Base-by-base conservation (phyloP, 305 asterid species). In the Plantago lanceolata region DNA sequence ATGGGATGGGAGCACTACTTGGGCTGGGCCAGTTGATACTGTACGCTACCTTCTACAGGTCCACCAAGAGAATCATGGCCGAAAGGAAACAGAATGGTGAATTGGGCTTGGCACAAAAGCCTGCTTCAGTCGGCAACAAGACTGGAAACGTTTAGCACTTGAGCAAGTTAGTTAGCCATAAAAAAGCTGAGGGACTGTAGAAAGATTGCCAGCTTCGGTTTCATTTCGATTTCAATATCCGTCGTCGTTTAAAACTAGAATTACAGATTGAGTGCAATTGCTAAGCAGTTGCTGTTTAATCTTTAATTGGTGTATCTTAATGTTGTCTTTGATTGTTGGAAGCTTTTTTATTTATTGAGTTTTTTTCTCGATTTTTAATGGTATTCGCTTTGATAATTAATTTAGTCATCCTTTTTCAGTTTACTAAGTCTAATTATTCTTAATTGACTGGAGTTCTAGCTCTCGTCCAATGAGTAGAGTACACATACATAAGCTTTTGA, bases 21-120 rank as follows among this genome's bases (percentile, higher is more conserved):
- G 96, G 90, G 63, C 72, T 86, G 75, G 85, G 85, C 66, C 98
- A 91, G 18, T 66, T 91, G 7, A 1, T 88, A 3, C 64, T 91
- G 1, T 91, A 88, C 55, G 96, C 90, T 0, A 68, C 78, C 12
- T 91, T 73, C 69, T 88, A 91, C 73, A 82, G 67, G 19, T 81
- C 89, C 16, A 86, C 95, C 0, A 73, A 81, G 55, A 77, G 79
- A 66, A 81, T 77, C 3, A 54, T 82, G 60, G 92, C 87, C 1
- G 86, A 79, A 59, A 79, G 82, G 28, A 75, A 74, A 37, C 75
- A 69, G 43, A 56, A 56, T 35, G 68, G 67, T 7, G 96, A 79
- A 58, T 15, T 81, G 24, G 73, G 76, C 58, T 5, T 87, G 68
- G 29, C 79, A 8, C 74, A 76, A 63, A 79, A 84, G 11, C 29